Conservation (phyloP, 1,139 yeast species). For the Candida dubliniensis region DNA sequence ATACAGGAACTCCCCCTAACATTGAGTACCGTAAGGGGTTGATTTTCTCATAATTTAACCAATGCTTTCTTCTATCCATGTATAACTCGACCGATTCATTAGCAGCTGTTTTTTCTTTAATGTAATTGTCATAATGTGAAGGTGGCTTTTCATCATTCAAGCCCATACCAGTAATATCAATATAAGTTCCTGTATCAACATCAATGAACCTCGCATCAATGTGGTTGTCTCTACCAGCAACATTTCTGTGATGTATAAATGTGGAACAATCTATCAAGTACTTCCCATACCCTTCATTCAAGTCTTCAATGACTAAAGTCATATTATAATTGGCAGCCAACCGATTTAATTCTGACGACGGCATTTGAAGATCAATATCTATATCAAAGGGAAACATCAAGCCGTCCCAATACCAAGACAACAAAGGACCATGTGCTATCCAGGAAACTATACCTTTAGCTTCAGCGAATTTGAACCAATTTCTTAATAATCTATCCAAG, state of each 20-base stretch:
- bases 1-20: conserved; percentile 39
- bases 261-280: conserved; percentile 36
- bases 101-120: conserved; percentile 17
- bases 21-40: conserved; percentile 32
- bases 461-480: conserved; percentile 37
- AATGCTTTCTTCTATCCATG: conserved; percentile 39
- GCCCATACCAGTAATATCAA: conserved; percentile 38
- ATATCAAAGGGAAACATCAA: conserved; percentile 38
- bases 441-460: conserved; percentile 42
- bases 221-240: conserved; percentile 31
- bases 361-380: conserved; percentile 41
- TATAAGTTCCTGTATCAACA: conserved; percentile 37
- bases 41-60: conserved; percentile 32
- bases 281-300: conserved; percentile 34
- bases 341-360: conserved; percentile 31
- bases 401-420: conserved; percentile 44
- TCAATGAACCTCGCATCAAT: conserved; percentile 43
- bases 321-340: conserved; percentile 37
- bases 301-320: conserved; percentile 33
- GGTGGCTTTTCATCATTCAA: conserved; percentile 34
- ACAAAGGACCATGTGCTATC: conserved; percentile 53
- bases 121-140: conserved; percentile 25
- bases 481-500: conserved; percentile 32
- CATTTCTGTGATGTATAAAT: conserved; percentile 31
- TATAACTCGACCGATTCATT: conserved; percentile 28